These are phyloP conservation scores for Xylariomycetidae sp. DNA, from an alignment of 2,329 filamentous ascomycete species.

Conservation along the genomic window DNA sequence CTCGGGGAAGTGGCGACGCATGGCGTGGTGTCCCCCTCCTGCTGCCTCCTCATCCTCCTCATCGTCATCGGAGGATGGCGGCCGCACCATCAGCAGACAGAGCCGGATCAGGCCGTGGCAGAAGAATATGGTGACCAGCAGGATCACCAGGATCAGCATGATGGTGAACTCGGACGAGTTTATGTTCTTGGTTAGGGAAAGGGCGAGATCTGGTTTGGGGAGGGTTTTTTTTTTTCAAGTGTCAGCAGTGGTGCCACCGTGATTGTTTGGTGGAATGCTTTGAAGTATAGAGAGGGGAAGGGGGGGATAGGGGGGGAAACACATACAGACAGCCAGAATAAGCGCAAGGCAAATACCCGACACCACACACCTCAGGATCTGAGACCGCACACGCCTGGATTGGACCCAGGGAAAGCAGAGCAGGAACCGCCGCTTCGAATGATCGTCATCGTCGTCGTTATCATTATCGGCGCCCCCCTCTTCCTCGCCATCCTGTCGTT, in stretches of 20 bases:
- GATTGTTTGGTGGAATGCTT: no score
- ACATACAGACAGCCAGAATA: constrained; percentile 63
- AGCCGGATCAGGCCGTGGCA: constrained; percentile 73
- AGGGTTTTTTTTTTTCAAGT: no score
- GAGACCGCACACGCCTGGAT: constrained; percentile 48
- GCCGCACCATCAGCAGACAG: constrained; percentile 58
- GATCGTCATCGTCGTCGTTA: no score
- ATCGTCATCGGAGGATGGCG: constrained; percentile 29
- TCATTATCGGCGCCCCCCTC: no score
- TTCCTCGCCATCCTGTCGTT: no score
- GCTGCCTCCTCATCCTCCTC: constrained; percentile 19
- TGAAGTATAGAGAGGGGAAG: neutral
- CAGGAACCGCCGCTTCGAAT: constrained; percentile 45
- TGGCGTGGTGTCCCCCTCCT: no score
- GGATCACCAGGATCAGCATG: constrained; percentile 71
- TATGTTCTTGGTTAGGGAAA: constrained; percentile 62
- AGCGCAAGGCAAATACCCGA: constrained; percentile 59
- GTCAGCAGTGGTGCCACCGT: neutral
- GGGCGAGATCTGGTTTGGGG: constrained; percentile 57
- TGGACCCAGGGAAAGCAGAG: constrained; percentile 53
- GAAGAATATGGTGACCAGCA: constrained; percentile 73
- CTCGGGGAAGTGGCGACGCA: neutral
- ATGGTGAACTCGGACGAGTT: constrained; percentile 71
- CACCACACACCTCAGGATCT: constrained; percentile 57
- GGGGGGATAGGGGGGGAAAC: neutral